These are phyloP conservation scores for Phoenix dactylifera DNA, from an alignment of 176 grass and related monocot species.

Conservation along the genomic window DNA sequence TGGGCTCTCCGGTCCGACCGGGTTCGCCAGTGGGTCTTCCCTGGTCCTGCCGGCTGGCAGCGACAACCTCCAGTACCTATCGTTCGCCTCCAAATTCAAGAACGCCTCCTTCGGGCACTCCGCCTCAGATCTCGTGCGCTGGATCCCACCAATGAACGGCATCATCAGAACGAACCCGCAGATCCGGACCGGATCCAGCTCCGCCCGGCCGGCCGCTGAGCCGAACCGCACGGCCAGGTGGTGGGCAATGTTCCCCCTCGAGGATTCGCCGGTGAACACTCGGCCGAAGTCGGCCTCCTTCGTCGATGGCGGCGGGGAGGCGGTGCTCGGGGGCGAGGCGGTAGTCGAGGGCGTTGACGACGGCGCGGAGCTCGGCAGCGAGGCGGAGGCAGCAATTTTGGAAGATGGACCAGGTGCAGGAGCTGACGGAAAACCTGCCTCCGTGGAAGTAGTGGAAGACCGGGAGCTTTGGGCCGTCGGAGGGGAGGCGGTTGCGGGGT, in stretches of 20 bases:
- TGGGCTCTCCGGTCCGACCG: slow-evolving; percentile 19
- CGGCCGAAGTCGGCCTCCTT: slow-evolving; percentile 42
- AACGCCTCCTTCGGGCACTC: slow-evolving; percentile 64
- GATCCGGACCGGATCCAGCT: slow-evolving; percentile 31
- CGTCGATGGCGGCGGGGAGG: slow-evolving; percentile 60
- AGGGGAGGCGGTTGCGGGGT: background rate
- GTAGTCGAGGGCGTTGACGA: slow-evolving; percentile 77
- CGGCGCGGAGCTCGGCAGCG: slow-evolving; percentile 13
- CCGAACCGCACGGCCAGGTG: slow-evolving; percentile 64
- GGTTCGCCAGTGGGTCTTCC: slow-evolving; percentile 28
- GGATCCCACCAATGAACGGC: slow-evolving; percentile 67
- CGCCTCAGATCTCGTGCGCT: slow-evolving; percentile 49
- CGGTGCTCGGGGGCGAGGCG: slow-evolving; percentile 71
- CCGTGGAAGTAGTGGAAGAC: slow-evolving; percentile 11
- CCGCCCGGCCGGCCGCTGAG: slow-evolving; percentile 25
- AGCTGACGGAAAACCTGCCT: slow-evolving; percentile 18
- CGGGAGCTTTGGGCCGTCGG: background rate
- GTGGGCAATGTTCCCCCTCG: slow-evolving; percentile 66
- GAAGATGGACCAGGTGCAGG: slow-evolving; percentile 16
- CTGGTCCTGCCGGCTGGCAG: slow-evolving; percentile 24
- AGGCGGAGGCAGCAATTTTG: slow-evolving; percentile 17
- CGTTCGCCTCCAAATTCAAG: slow-evolving; percentile 10
- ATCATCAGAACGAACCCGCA: slow-evolving; percentile 55
- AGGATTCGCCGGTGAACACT: slow-evolving; percentile 61
- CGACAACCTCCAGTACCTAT: slow-evolving; percentile 12